Evolutionary conservation across 768 basidiomycete genomes (phyloP), one percentile per base, ranked within the genome.

Genomic region (Antrodiella citrinella): DNA sequence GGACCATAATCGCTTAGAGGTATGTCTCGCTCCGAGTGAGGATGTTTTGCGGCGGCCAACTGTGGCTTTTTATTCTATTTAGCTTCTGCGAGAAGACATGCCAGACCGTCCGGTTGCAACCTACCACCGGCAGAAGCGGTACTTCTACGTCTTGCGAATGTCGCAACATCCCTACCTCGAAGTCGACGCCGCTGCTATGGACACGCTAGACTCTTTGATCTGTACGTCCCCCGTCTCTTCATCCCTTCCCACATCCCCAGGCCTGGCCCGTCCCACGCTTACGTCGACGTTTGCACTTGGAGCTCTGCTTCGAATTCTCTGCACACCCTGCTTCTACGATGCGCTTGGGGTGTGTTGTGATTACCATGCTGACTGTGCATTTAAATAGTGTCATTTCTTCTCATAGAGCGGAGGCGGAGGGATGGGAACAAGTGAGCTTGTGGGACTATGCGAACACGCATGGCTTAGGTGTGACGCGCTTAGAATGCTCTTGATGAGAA

Each of bases 151-250:
- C 2, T 60, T 69, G 11, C 57, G 59, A 46, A 66, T 72, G 55
- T 69, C 65, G 26, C 60, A 65, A 25, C 51, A 64, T 9, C 68
- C 70, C 26, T 69, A 65, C 50, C 42, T 72, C 26, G 70, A 72
- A 35, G 53, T 72, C 12, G 62, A 67, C 39, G 51, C 60, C 25
- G 59, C 59, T n/a, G 57, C 62, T 15, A 19, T 65, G 46, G 62
- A 65, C 19, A 65, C 67, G 4, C 26, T 70, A 40, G 70, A 73
- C 46, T 57, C 63, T 7, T 61, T 72, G 44, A 62, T 71, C 53
- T 43, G 70, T 69, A 26, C 18, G 66, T 59, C 4, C 21, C 11
- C 22, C 12, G n/a, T 3, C 12, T 15, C 20, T 35, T 18, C 18
- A 13, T 18, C 44, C 15, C 38, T 11, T 51, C 35, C 21, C 9